These are phyloP conservation scores for Escallonia rubra DNA, from an alignment of 129 eudicot species.

Conservation along the genomic window DNA sequence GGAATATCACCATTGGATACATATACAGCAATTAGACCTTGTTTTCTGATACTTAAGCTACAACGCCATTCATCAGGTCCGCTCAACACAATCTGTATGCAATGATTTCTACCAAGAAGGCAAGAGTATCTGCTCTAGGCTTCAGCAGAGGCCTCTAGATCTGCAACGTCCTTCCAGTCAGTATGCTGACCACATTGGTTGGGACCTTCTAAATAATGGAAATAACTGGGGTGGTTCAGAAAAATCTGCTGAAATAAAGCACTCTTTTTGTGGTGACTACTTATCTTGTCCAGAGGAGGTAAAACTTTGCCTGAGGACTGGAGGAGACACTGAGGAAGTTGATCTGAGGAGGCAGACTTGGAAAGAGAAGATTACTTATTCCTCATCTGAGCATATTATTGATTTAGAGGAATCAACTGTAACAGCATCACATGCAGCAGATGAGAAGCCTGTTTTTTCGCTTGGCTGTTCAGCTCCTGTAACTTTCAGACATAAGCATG, in stretches of 20 bases:
- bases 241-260: slow-evolving; percentile 7
- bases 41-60: slow-evolving; percentile 11
- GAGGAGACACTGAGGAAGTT: slow-evolving; percentile 15
- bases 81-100: slow-evolving; percentile 16
- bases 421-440: slow-evolving; percentile 15
- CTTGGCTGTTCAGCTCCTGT: slow-evolving; percentile 2
- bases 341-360: slow-evolving; percentile 11
- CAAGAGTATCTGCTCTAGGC: slow-evolving; percentile 17
- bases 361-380: slow-evolving; percentile 20
- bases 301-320: slow-evolving; percentile 48
- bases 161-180: slow-evolving; percentile 20
- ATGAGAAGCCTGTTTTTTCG: slow-evolving; percentile 3
- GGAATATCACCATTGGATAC: too few species aligned
- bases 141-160: slow-evolving; percentile 25
- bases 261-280: slow-evolving; percentile 12
- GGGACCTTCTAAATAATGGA: slow-evolving; percentile 3
- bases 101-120: slow-evolving; percentile 8
- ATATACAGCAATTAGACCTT: neutral
- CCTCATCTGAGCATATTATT: slow-evolving; percentile 21
- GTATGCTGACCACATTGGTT: neutral
- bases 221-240: neutral
- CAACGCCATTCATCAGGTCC: slow-evolving; percentile 26
- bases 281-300: slow-evolving; percentile 30
- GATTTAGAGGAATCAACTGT: slow-evolving; percentile 43
- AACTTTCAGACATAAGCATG: slow-evolving; percentile 8